phyloP scores from a whole-genome alignment of 192 early-diverging fungal species.

The Coemansia sp. region DNA sequence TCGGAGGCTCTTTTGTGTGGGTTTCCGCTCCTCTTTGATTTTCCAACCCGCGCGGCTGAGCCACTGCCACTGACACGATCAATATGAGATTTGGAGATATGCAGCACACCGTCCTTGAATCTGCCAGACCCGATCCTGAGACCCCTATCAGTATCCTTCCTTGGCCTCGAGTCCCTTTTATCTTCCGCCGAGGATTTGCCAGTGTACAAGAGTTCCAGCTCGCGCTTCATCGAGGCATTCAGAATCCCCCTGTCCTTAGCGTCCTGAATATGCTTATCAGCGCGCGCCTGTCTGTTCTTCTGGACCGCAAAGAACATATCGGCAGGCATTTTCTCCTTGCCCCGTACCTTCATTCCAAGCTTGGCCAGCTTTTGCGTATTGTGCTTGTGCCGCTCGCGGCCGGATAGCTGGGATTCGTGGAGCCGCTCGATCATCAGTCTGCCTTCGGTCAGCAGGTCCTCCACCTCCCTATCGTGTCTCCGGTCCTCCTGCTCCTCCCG shows the following conservation, averaged over 20 bases:
- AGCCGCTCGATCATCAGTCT: constrained; percentile 43
- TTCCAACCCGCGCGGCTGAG: not conserved
- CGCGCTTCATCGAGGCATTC: constrained; percentile 31
- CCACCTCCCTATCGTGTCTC: constrained; percentile 33
- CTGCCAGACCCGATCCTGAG: constrained; percentile 26
- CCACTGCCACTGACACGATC: constrained; percentile 28
- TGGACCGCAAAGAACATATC: constrained; percentile 28
- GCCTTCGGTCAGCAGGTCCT: constrained; percentile 32
- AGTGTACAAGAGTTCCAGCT: constrained; percentile 29
- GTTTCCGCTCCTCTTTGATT: not conserved
- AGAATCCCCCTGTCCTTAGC: constrained; percentile 41
- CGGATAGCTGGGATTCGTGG: constrained; percentile 45
- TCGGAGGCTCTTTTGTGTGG: too few species aligned
- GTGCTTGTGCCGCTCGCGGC: constrained; percentile 43
- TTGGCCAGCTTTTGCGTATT: constrained; percentile 37
- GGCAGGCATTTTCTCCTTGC: constrained; percentile 38
- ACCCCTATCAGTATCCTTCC: constrained; percentile 18
- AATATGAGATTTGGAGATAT: constrained; percentile 42
- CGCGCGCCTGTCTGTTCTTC: constrained; percentile 15
- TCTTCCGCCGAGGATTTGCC: constrained; percentile 14
- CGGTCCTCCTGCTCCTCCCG: constrained; percentile 55
- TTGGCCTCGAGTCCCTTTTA: constrained; percentile 6
- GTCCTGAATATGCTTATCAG: constrained; percentile 30
- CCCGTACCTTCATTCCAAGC: constrained; percentile 47
- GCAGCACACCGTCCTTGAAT: constrained; percentile 44